phyloP scores from a whole-genome alignment of 1,139 yeast genomes.

The Candida sojae region DNA sequence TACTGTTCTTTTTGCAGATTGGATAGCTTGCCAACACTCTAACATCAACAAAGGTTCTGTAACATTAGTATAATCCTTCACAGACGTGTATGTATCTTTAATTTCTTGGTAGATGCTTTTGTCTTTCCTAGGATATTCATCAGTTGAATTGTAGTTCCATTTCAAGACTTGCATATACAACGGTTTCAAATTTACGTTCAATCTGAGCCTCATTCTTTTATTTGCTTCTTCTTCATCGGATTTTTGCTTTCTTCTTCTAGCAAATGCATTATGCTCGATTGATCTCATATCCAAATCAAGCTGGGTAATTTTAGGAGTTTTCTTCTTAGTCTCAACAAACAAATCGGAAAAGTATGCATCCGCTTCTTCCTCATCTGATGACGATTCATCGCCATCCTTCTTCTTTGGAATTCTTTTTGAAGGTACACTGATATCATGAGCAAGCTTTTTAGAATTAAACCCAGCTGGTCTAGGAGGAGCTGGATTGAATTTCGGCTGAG shows the following conservation, averaged over 20 bases:
- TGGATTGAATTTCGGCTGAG: slow-evolving; percentile 39
- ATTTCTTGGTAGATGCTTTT: slow-evolving; percentile 38
- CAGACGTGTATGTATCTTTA: slow-evolving; percentile 51
- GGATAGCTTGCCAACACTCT: slow-evolving; percentile 94
- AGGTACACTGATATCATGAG: slow-evolving; percentile 10
- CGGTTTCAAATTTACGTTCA: slow-evolving; percentile 77
- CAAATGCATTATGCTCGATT: slow-evolving; percentile 14
- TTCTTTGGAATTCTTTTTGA: slow-evolving; percentile 32
- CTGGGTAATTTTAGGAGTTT: slow-evolving; percentile 37
- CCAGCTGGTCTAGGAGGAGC: slow-evolving; percentile 86
- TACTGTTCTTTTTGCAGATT: slow-evolving; percentile 66
- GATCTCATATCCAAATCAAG: slow-evolving; percentile 42
- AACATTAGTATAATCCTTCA: slow-evolving; percentile 62
- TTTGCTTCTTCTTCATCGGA: slow-evolving; percentile 62
- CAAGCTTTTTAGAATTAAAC: slow-evolving; percentile 51
- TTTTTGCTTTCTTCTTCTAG: slow-evolving; percentile 15
- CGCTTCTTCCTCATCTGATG: slow-evolving; percentile 36
- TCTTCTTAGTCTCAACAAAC: slow-evolving; percentile 38
- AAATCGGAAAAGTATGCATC: slow-evolving; percentile 44
- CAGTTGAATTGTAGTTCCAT: slow-evolving; percentile 71
- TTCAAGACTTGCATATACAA: slow-evolving; percentile 66
- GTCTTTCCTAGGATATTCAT: slow-evolving; percentile 59
- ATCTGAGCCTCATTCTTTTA: slow-evolving; percentile 75
- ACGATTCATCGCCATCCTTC: slow-evolving; percentile 31
- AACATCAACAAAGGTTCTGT: slow-evolving; percentile 81